These are phyloP conservation scores for Priceomyces fermenticarens DNA, from an alignment of 805 yeast genomes.

Conservation along the genomic window DNA sequence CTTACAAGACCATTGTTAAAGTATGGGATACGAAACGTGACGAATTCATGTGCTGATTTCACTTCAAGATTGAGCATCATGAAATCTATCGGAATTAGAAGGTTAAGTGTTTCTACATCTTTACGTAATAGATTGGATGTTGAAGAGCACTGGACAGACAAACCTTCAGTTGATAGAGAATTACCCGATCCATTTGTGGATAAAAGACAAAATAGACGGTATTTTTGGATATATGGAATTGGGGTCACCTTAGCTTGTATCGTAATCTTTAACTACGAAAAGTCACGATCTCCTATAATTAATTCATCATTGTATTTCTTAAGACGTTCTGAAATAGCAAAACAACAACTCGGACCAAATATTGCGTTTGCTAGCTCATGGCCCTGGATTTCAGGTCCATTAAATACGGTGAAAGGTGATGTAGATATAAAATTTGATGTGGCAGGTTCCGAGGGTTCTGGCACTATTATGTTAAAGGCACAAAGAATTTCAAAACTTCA, in stretches of 20 bases:
- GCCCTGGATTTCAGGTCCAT: constrained; percentile 88
- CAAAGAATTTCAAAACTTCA: constrained; percentile 57
- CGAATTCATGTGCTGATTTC: too few species aligned
- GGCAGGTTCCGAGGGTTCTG: constrained; percentile 57
- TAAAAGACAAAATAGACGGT: constrained; percentile 47
- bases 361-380: constrained; percentile 68
- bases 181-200: constrained; percentile 77
- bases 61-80: too few species aligned
- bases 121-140: background rate
- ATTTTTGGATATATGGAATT: constrained; percentile 46
- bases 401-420: constrained; percentile 79
- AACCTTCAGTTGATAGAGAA: constrained; percentile 59
- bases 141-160: constrained; percentile 14
- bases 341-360: constrained; percentile 65
- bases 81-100: too few species aligned
- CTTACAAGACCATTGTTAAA: too few species aligned
- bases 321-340: constrained; percentile 68
- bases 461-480: constrained; percentile 67
- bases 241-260: constrained; percentile 38
- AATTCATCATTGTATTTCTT: constrained; percentile 82
- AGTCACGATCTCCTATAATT: constrained; percentile 84
- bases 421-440: constrained; percentile 73
- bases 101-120: too few species aligned
- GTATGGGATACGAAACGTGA: too few species aligned
- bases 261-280: constrained; percentile 88